Conservation (phyloP, 495 filamentous ascomycete genomes). For the Baudoinia panamericana region DNA sequence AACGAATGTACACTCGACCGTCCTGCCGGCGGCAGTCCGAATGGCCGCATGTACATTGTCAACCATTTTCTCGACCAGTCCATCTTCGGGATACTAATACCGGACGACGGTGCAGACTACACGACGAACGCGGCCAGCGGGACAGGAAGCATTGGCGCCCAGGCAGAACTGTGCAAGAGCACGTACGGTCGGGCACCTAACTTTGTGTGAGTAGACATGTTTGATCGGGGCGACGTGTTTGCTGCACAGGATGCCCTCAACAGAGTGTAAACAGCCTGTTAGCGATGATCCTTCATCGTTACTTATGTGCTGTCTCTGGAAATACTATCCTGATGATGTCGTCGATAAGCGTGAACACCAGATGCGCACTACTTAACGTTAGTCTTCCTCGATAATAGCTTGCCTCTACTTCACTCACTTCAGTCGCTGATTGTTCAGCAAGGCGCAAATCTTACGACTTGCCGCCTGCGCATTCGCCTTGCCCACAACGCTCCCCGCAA, state of each 20-base stretch:
- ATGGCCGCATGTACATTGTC: constrained; percentile 26
- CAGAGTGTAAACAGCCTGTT: neutral
- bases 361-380: constrained; percentile 24
- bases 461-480: constrained; percentile 30
- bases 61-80: constrained; percentile 28
- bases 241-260: neutral
- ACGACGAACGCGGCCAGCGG: constrained; percentile 18
- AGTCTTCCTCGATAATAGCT: neutral
- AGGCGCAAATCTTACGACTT: constrained; percentile 26
- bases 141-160: constrained; percentile 20
- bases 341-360: constrained; percentile 30
- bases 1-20: constrained; percentile 24
- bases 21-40: constrained; percentile 14
- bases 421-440: constrained; percentile 31
- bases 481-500: constrained; percentile 35
- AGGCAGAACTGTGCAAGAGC: constrained; percentile 14
- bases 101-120: neutral
- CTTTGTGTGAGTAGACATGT: constrained; percentile 27
- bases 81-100: constrained; percentile 15
- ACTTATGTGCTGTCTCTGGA: constrained; percentile 12
- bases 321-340: constrained; percentile 30
- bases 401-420: constrained; percentile 25
- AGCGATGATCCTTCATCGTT: no score
- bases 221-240: constrained; percentile 2
- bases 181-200: constrained; percentile 21